Base-by-base conservation (phyloP, 2,329 filamentous ascomycete genomes). In the Atkinsonella hypoxylon region DNA sequence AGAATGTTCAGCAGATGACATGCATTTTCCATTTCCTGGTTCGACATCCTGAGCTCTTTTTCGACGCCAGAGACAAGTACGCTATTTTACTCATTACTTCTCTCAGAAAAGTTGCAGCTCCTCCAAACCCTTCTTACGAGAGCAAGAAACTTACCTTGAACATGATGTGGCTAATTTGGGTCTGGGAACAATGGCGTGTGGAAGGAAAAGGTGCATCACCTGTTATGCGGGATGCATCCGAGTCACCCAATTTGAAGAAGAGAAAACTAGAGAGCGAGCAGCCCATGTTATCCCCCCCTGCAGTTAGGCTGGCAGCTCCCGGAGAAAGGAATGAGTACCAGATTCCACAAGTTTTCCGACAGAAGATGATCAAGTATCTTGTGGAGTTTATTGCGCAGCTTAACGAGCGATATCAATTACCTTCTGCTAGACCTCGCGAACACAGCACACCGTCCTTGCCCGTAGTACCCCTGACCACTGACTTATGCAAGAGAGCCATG, bases 1-100 rank as follows among this genome's bases (percentile, higher is more conserved):
- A 93, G 55, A 98, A 98, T 59, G 77, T 91, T 45, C 90, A 95
- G 66, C 93, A 97, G 68, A 85, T 97, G 70, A 95, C 89, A 49
- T 93, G 87, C 70, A 97, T 98, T 59, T 97, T 96, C 72, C 87
- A 96, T 61, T 98, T 98, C 69, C 75, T 98, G 34, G 91, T 96
- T 36, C 82, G 87, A 51, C 91, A 98, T 63, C 86, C 90, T 0
- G 85, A 93, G 60, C 73, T 98, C 4, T 98, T 98, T 70, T 98
- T 94, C 59, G 91, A 97, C 56, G 89, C 89, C 1, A 78, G 93
- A 50, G 93, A 98, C 57, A 90, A 91, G 62, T 94, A 97, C 57
- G 82, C 89, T 4, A 80, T 86, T 51, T 79, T 93, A 56, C 94
- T 98, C 63, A 90, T 98, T 51, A 84, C 83, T 1, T 91, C 89